Evolutionary conservation across 306 rosid species (phyloP).

Genomic region (Hippophae rhamnoides): DNA sequence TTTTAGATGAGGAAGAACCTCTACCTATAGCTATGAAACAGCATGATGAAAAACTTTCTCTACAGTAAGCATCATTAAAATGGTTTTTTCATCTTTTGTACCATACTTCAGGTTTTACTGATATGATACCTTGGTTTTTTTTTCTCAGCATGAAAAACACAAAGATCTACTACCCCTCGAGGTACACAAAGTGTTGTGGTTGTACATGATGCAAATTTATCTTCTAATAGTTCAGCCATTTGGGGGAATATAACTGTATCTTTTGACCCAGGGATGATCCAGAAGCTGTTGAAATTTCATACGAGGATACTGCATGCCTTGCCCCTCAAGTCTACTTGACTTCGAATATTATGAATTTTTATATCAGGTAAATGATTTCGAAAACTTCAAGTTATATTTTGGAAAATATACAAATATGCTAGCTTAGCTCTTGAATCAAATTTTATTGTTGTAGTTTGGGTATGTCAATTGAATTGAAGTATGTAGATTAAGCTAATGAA

Average conservation of each 20-base stretch:
- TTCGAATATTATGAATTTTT: slow-evolving; percentile 86
- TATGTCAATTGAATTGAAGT: too few species aligned
- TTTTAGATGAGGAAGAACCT: slow-evolving; percentile 64
- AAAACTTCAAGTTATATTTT: background rate
- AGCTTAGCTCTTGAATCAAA: background rate
- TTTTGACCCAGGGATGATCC: slow-evolving; percentile 73
- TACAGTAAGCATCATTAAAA: slow-evolving; percentile 33
- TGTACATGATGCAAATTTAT: background rate
- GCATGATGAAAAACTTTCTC: slow-evolving; percentile 32
- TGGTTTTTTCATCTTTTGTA: background rate
- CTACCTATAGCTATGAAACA: slow-evolving; percentile 30
- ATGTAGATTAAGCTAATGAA: too few species aligned
- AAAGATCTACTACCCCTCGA: slow-evolving; percentile 75
- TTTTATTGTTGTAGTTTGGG: background rate
- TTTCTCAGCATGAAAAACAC: slow-evolving; percentile 63
- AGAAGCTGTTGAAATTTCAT: slow-evolving; percentile 66
- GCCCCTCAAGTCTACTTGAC: slow-evolving; percentile 67
- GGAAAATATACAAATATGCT: background rate
- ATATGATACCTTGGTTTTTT: slow-evolving; percentile 9
- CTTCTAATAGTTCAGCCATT: slow-evolving; percentile 9
- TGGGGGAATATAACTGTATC: slow-evolving; percentile 14
- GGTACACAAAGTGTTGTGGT: slow-evolving; percentile 30
- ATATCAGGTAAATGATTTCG: slow-evolving; percentile 53
- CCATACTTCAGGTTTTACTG: slow-evolving; percentile 8
- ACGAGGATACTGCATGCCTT: slow-evolving; percentile 61